phyloP scores from a whole-genome alignment of 805 yeast species.

The Candida methanosorbosa region DNA sequence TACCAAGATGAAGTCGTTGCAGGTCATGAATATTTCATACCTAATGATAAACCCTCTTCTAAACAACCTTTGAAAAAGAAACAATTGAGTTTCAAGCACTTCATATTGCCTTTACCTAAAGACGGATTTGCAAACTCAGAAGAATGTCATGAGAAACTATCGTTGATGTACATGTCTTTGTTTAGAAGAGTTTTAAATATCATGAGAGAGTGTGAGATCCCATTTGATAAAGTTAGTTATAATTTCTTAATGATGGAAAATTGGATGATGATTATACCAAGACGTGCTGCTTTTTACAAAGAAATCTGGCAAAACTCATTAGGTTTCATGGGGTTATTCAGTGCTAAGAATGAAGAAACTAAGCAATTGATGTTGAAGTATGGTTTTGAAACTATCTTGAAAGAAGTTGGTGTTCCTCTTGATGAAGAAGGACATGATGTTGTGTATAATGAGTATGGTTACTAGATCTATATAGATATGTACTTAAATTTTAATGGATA shows the following conservation, averaged over 20 bases:
- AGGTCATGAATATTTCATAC: conserved; percentile 42
- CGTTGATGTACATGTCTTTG: conserved; percentile 62
- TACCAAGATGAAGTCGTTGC: conserved; percentile 46
- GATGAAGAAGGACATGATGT: conserved; percentile 37
- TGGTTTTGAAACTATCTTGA: conserved; percentile 45
- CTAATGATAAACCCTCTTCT: conserved; percentile 29
- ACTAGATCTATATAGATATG: too few relatives aligned
- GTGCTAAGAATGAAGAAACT: conserved; percentile 60
- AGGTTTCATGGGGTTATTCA: conserved; percentile 70
- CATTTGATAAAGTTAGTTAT: conserved; percentile 47
- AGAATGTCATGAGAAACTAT: conserved; percentile 48
- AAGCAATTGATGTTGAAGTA: conserved; percentile 36
- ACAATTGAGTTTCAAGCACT: conserved; percentile 75
- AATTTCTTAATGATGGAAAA: conserved; percentile 74
- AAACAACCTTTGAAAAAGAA: conserved; percentile 54
- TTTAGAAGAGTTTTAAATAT: conserved; percentile 65
- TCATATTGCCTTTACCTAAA: conserved; percentile 52
- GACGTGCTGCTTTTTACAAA: conserved; percentile 47
- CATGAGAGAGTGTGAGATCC: conserved; percentile 40
- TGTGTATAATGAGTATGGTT: conserved; percentile 57
- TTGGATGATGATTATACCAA: conserved; percentile 85
- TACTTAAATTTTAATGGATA: too few relatives aligned
- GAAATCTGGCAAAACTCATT: conserved; percentile 67
- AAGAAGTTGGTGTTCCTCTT: conserved; percentile 58
- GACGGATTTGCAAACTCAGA: conserved; percentile 23